Evolutionary conservation across 2,329 filamentous ascomycete species (phyloP).

Genomic region (Epichloe brachyelytri): DNA sequence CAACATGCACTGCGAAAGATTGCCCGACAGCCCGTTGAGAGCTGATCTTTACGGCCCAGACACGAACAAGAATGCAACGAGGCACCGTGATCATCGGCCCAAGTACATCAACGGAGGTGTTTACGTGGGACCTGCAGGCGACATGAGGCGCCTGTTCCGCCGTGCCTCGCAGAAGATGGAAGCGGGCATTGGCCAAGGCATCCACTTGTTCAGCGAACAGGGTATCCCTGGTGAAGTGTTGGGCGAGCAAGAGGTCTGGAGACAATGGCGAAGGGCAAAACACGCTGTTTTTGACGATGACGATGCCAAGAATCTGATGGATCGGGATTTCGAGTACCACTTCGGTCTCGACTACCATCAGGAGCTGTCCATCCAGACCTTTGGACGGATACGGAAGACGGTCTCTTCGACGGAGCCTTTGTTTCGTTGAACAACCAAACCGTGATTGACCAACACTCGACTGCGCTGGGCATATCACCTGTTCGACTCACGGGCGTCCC

Average conservation of each 20-base stretch:
- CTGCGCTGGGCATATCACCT: slow-evolving; percentile 8
- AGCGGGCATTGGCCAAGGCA: slow-evolving; percentile 1
- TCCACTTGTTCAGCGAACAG: slow-evolving; percentile 11
- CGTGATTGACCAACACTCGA: slow-evolving; percentile 9
- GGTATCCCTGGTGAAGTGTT: slow-evolving; percentile 13
- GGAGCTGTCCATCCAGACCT: slow-evolving; percentile 11
- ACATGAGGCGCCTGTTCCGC: slow-evolving; percentile 9
- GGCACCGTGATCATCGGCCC: slow-evolving; percentile 9
- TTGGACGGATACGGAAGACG: slow-evolving; percentile 8
- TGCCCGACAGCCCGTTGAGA: slow-evolving; percentile 13
- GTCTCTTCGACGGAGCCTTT: slow-evolving; percentile 12
- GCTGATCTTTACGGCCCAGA: slow-evolving; percentile 11
- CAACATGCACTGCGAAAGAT: slow-evolving; percentile 12
- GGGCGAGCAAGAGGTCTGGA: slow-evolving; percentile 15
- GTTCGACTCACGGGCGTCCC: slow-evolving; percentile 11
- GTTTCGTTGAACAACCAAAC: slow-evolving; percentile 10
- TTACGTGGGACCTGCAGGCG: slow-evolving; percentile 10
- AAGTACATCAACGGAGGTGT: slow-evolving; percentile 11
- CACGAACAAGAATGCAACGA: slow-evolving; percentile 7
- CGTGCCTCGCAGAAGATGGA: slow-evolving; percentile 9
- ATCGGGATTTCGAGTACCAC: slow-evolving; percentile 13
- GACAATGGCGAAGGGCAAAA: slow-evolving; percentile 18
- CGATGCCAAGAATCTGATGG: slow-evolving; percentile 1
- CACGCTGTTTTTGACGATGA: not conserved
- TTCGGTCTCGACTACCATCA: slow-evolving; percentile 17